Evolutionary conservation across 352 stramenopile genomes (phyloP).

Genomic region (Thraustotheca clavata): DNA sequence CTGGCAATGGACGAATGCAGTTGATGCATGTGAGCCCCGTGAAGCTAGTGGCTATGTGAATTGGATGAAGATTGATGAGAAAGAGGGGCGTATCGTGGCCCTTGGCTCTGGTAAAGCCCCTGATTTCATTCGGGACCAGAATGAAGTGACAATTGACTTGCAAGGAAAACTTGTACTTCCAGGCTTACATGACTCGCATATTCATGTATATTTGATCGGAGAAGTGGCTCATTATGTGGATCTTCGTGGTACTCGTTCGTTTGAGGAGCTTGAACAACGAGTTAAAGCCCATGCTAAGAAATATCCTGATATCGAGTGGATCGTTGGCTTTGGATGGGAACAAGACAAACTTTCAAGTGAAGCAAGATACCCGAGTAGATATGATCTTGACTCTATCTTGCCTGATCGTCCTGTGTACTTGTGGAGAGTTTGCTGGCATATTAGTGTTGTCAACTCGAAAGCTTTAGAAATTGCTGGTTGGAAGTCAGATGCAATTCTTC

Average conservation of each 20-base stretch:
- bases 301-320: slow-evolving; percentile 61
- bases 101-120: slow-evolving; percentile 7
- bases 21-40: background rate
- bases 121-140: background rate
- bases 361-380: slow-evolving; percentile 54
- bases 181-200: slow-evolving; percentile 82
- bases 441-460: slow-evolving; percentile 77
- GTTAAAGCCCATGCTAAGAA: slow-evolving; percentile 47
- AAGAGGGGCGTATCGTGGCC: background rate
- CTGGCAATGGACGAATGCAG: slow-evolving; percentile 7
- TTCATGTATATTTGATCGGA: slow-evolving; percentile 79
- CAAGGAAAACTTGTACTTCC: slow-evolving; percentile 59
- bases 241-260: slow-evolving; percentile 59
- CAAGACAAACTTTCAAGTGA: slow-evolving; percentile 61
- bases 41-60: slow-evolving; percentile 2
- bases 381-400: slow-evolving; percentile 73
- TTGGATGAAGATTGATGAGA: slow-evolving; percentile 4
- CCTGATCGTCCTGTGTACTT: slow-evolving; percentile 60
- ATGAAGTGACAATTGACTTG: slow-evolving; percentile 34
- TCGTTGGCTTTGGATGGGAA: slow-evolving; percentile 82
- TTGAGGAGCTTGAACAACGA: slow-evolving; percentile 49
- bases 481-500: slow-evolving; percentile 25
- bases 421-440: slow-evolving; percentile 86
- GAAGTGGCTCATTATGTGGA: slow-evolving; percentile 80
- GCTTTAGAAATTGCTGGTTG: slow-evolving; percentile 64